Evolutionary conservation across 1,284 basidiomycete genomes (phyloP).

Genomic region (Nidula niveotomentosa): DNA sequence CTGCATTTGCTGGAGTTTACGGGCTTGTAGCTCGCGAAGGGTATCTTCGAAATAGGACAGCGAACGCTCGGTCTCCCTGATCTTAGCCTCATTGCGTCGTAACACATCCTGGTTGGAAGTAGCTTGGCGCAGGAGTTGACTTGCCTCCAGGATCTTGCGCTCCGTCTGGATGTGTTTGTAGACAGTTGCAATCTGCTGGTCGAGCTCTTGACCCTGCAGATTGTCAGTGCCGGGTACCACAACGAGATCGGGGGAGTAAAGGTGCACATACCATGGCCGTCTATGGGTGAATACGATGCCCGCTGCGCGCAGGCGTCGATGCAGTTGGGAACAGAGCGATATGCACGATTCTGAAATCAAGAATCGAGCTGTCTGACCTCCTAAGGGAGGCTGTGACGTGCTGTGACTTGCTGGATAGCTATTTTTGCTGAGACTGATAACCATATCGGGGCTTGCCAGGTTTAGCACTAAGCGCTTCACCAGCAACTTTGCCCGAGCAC

Average conservation of each 20-base stretch:
- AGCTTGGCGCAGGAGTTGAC: slow-evolving; percentile 77
- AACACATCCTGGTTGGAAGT: slow-evolving; percentile 89
- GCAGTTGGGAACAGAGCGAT: neutral
- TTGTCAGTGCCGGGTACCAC: slow-evolving; percentile 12
- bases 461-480: no score
- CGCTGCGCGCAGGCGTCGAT: slow-evolving; percentile 7
- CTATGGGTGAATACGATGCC: neutral
- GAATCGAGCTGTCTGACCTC: slow-evolving; percentile 4
- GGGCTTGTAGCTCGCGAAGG: slow-evolving; percentile 79
- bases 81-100: slow-evolving; percentile 80
- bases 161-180: slow-evolving; percentile 90
- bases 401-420: slow-evolving; percentile 18
- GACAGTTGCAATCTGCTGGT: slow-evolving; percentile 92
- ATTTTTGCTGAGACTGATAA: slow-evolving; percentile 9
- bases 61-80: slow-evolving; percentile 85
- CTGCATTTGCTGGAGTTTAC: slow-evolving; percentile 65
- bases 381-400: neutral
- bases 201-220: slow-evolving; percentile 59
- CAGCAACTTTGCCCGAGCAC: slow-evolving; percentile 3
- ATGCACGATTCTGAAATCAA: slow-evolving; percentile 4
- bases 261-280: slow-evolving; percentile 27
- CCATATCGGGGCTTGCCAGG: slow-evolving; percentile 10
- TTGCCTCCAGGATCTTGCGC: slow-evolving; percentile 89
- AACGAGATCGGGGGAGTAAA: slow-evolving; percentile 11
- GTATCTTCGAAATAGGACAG: slow-evolving; percentile 89